phyloP scores from a whole-genome alignment of 148 eudicot species.

The Arctostaphylos glauca region DNA sequence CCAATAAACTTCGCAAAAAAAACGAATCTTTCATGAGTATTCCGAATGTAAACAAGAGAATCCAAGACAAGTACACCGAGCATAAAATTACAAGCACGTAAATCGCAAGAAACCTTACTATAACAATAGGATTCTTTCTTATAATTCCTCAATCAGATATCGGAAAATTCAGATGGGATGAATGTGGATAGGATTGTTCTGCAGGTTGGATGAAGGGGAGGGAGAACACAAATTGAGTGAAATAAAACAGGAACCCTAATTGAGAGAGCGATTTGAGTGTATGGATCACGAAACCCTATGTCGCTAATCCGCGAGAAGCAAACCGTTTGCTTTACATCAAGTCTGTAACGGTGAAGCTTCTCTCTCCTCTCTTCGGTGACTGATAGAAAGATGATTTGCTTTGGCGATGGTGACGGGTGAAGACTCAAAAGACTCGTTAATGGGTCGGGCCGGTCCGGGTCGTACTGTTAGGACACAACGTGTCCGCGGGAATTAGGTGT shows the following conservation, averaged over 20 bases:
- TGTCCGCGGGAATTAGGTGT: background rate
- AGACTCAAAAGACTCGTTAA: background rate
- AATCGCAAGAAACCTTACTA: background rate
- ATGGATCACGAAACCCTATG: background rate
- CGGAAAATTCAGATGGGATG: background rate
- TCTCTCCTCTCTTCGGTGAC: background rate
- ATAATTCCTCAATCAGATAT: background rate
- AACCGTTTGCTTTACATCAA: background rate
- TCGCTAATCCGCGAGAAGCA: background rate
- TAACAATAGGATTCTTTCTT: background rate
- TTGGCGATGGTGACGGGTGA: background rate
- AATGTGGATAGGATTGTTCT: no score
- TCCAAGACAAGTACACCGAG: background rate
- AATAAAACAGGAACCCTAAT: background rate
- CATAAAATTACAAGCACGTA: background rate
- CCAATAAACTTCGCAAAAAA: background rate
- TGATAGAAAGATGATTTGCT: background rate
- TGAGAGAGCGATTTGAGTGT: background rate
- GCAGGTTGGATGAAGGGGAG: no score
- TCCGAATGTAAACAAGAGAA: background rate
- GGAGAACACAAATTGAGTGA: background rate
- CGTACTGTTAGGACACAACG: background rate
- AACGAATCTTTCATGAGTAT: slow-evolving; percentile 1
- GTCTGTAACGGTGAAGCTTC: background rate
- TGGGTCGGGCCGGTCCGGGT: background rate